A percentile compares a stretch with the other conserved stretches of the same genome.
Conservation (phyloP, 2,329 filamentous ascomycete species). For the Tolypocladium ovalisporum region DNA sequence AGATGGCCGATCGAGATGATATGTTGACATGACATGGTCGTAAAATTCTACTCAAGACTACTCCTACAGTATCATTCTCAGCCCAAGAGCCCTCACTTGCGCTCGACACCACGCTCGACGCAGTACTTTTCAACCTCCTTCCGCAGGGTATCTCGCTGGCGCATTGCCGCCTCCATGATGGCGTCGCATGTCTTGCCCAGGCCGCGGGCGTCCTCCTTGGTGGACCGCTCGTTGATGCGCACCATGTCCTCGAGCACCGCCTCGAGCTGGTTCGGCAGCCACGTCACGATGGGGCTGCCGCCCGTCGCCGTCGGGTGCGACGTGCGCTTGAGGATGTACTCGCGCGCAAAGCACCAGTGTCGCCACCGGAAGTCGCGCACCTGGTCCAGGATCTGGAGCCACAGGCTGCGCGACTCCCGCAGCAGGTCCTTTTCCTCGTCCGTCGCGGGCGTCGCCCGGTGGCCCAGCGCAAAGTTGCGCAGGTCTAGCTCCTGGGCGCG, state of each 20-base stretch:
- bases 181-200: constrained; percentile 38
- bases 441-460: constrained; percentile 9
- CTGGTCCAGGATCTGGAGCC: constrained; percentile 58
- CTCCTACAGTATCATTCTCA: neutral
- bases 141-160: constrained; percentile 53
- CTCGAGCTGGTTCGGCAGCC: constrained; percentile 71
- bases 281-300: constrained; percentile 73
- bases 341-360: constrained; percentile 76
- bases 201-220: constrained; percentile 23
- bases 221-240: constrained; percentile 37
- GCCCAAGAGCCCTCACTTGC: neutral
- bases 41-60: neutral
- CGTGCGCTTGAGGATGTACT: constrained; percentile 75
- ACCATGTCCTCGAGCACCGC: constrained; percentile 65
- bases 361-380: constrained; percentile 75
- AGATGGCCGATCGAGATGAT: neutral
- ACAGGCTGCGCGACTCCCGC: constrained; percentile 45
- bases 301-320: constrained; percentile 69
- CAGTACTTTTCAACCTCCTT: constrained; percentile 73
- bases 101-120: constrained; percentile 41
- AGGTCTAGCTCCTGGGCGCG: constrained; percentile 38
- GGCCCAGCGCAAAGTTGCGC: constrained; percentile 44
- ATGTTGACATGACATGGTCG: neutral
- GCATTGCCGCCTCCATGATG: constrained; percentile 56
- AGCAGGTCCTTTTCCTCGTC: constrained; percentile 30